Conservation (phyloP, 306 rosid species). For the Vigna angularis region DNA sequence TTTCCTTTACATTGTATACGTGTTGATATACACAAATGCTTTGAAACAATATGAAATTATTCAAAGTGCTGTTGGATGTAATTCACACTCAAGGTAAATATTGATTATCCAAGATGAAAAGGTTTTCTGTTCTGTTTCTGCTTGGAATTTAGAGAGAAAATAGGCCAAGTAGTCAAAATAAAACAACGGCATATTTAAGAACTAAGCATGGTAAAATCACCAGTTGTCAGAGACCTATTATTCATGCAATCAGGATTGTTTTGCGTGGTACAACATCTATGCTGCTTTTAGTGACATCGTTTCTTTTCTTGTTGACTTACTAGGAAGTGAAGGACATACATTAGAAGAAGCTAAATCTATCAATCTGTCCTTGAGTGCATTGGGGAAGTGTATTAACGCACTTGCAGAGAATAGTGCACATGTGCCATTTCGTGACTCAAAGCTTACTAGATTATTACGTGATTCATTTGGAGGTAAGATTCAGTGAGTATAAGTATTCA, state of each 20-base stretch:
- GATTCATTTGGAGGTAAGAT: slow-evolving; percentile 97
- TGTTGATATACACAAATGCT: slow-evolving; percentile 23
- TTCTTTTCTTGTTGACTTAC: slow-evolving; percentile 46
- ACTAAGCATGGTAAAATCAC: slow-evolving; percentile 6
- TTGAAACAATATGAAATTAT: slow-evolving; percentile 20
- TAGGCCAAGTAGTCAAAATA: slow-evolving; percentile 12
- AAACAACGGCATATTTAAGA: slow-evolving; percentile 19
- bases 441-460: slow-evolving; percentile 91
- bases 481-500: slow-evolving; percentile 26
- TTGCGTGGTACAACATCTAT: slow-evolving; percentile 31
- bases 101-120: slow-evolving; percentile 28
- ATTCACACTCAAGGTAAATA: slow-evolving; percentile 21
- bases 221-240: slow-evolving; percentile 16
- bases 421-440: slow-evolving; percentile 98
- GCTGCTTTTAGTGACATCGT: slow-evolving; percentile 24
- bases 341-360: slow-evolving; percentile 98
- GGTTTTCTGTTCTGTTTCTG: slow-evolving; percentile 17
- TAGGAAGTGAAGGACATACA: slow-evolving; percentile 99
- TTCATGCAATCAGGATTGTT: slow-evolving; percentile 28
- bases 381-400: slow-evolving; percentile 96
- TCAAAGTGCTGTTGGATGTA: slow-evolving; percentile 24
- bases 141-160: slow-evolving; percentile 31
- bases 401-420: slow-evolving; percentile 95
- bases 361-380: slow-evolving; percentile 93
- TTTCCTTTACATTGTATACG: slow-evolving; percentile 20